Percentiles rank a stretch among this genome's conserved stretches.
phyloP scores from a whole-genome alignment of 192 early-diverging fungal genomes.

The Lunasporangiospora selenospora region DNA sequence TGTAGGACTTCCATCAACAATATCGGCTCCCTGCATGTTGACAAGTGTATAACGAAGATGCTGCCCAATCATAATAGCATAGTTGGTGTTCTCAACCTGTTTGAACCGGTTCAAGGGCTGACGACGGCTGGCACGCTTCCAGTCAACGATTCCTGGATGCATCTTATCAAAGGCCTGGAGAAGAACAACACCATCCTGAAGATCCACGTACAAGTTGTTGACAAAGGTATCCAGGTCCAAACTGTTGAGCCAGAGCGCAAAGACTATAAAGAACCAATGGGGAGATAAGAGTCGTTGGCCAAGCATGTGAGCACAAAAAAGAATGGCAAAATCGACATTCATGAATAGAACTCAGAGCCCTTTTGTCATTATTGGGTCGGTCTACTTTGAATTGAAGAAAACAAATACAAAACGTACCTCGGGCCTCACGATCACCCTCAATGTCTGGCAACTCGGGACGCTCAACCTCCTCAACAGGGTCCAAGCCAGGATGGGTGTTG shows the following conservation, averaged over 20 bases:
- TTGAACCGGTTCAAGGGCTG: constrained; percentile 90
- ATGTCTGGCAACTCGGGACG: constrained; percentile 89
- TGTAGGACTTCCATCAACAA: constrained; percentile 89
- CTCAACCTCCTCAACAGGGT: constrained; percentile 89
- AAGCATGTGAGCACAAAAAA: constrained; percentile 1
- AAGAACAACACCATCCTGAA: constrained; percentile 85
- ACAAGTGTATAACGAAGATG: constrained; percentile 88
- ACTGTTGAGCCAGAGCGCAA: constrained; percentile 97
- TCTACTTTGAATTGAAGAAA: background rate
- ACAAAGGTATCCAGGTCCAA: constrained; percentile 97
- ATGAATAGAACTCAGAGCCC: too few species aligned
- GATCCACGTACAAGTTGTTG: constrained; percentile 97
- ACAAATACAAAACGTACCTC: constrained; percentile 54
- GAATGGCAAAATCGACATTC: background rate
- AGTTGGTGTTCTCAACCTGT: constrained; percentile 98
- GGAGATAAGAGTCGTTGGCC: too few species aligned
- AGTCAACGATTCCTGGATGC: constrained; percentile 87
- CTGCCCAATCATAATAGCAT: constrained; percentile 89
- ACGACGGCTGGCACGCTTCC: constrained; percentile 88
- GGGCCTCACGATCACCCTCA: constrained; percentile 85
- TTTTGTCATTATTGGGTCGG: too few species aligned
- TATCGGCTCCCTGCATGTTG: constrained; percentile 94
- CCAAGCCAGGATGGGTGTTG: constrained; percentile 96
- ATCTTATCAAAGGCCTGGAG: constrained; percentile 97
- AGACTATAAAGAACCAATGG: constrained; percentile 65